Conservation (phyloP, 2,329 filamentous ascomycete genomes). For the Sporothrix euskadiensis region DNA sequence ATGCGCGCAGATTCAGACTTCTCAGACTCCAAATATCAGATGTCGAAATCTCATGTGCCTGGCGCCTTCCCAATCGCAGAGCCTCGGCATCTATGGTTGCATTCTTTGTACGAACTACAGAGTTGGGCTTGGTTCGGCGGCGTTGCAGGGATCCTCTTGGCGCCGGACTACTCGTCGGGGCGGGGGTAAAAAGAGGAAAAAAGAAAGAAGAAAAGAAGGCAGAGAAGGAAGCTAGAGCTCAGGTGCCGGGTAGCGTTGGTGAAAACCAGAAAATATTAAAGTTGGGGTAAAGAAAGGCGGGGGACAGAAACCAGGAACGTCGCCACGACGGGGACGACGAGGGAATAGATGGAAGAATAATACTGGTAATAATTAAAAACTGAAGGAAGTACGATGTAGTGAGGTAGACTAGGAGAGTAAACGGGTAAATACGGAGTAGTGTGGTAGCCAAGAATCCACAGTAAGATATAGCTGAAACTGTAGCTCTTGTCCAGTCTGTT, state of each 20-base stretch:
- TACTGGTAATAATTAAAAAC: not conserved
- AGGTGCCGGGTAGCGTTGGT: not conserved
- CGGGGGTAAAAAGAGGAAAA: not conserved
- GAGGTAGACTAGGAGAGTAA: too few relatives aligned
- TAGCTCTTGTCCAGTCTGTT: too few relatives aligned
- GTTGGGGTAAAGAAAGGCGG: not conserved
- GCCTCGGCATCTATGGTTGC: constrained; percentile 12
- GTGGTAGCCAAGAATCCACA: too few relatives aligned
- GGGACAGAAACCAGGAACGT: not conserved
- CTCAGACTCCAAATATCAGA: not conserved
- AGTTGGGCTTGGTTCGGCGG: not conserved
- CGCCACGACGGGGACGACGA: not conserved
- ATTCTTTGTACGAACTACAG: not conserved
- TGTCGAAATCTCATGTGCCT: constrained; percentile 13
- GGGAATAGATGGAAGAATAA: too few relatives aligned
- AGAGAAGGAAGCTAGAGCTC: not conserved
- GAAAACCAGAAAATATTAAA: not conserved
- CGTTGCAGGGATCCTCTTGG: not conserved
- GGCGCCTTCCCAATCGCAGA: constrained; percentile 6
- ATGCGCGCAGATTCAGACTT: not conserved
- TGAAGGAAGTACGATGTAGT: not conserved
- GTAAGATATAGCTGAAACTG: too few relatives aligned
- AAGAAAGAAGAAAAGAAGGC: not conserved
- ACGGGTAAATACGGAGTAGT: too few relatives aligned
- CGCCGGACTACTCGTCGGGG: not conserved